Percentiles rank a stretch among this genome's conserved stretches.
Evolutionary conservation across 2,329 filamentous ascomycete species (phyloP).

Genomic region (Aspergillus spinulosporus): DNA sequence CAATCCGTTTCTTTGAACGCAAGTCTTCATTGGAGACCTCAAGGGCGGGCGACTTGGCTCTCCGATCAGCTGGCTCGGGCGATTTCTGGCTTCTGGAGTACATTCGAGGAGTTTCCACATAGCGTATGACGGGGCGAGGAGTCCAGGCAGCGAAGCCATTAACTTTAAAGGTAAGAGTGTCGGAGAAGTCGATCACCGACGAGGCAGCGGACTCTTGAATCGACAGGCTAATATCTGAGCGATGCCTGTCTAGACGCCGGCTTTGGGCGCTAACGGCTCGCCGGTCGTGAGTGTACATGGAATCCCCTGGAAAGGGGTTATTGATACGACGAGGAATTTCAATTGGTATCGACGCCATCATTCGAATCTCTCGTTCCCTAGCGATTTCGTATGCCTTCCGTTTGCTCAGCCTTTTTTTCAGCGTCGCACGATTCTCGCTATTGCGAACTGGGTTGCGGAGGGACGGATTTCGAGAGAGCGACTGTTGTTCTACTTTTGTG

Average conservation of each 20-base stretch:
- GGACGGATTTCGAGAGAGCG: slow-evolving; percentile 49
- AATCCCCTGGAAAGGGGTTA: slow-evolving; percentile 59
- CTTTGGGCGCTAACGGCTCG: slow-evolving; percentile 48
- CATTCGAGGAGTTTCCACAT: slow-evolving; percentile 64
- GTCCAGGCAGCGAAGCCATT: slow-evolving; percentile 78
- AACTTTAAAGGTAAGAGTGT: slow-evolving; percentile 75
- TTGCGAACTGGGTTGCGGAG: slow-evolving; percentile 60
- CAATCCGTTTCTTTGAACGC: slow-evolving; percentile 64
- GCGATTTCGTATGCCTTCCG: slow-evolving; percentile 72
- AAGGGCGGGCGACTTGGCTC: slow-evolving; percentile 53
- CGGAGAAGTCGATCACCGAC: slow-evolving; percentile 71
- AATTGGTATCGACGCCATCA: slow-evolving; percentile 70
- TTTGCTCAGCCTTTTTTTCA: slow-evolving; percentile 73
- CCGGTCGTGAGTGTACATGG: slow-evolving; percentile 60
- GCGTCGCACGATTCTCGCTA: slow-evolving; percentile 52
- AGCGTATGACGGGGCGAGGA: slow-evolving; percentile 80
- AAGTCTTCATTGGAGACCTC: slow-evolving; percentile 62
- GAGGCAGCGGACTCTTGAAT: slow-evolving; percentile 73
- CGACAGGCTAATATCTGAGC: slow-evolving; percentile 74
- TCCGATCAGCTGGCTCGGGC: slow-evolving; percentile 51
- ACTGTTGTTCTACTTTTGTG: slow-evolving; percentile 41
- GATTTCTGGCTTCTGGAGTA: slow-evolving; percentile 49
- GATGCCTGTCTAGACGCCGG: slow-evolving; percentile 60
- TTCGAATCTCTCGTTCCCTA: slow-evolving; percentile 83
- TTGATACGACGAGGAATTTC: slow-evolving; percentile 63